These are phyloP conservation scores for Pleurotus sapidus DNA, from an alignment of 768 basidiomycete species.

Conservation along the genomic window DNA sequence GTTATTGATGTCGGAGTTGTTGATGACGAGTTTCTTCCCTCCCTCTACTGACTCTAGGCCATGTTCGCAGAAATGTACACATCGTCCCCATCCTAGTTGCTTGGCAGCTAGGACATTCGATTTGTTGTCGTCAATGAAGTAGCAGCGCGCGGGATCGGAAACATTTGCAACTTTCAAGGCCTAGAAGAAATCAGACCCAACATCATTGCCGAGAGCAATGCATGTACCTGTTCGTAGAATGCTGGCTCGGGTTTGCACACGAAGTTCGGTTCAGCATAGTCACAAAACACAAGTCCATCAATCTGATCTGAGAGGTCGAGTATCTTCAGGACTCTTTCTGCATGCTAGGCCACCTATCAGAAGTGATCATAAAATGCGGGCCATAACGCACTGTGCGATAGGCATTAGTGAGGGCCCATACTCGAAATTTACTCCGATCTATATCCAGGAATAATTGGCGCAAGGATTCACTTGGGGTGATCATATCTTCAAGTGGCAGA, in stretches of 20 bases:
- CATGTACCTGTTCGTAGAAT: constrained; percentile 59
- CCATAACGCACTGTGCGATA: constrained; percentile 56
- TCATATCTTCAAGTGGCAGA: constrained; percentile 78
- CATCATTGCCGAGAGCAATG: not conserved
- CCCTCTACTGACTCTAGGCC: constrained; percentile 64
- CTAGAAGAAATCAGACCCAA: constrained; percentile 28
- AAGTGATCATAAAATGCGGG: constrained; percentile 9
- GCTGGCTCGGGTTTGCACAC: constrained; percentile 79
- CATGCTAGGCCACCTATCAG: constrained; percentile 52
- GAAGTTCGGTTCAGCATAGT: constrained; percentile 67
- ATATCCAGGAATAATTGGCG: constrained; percentile 76
- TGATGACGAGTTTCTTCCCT: constrained; percentile 49
- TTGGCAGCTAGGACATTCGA: constrained; percentile 67
- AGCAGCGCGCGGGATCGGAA: constrained; percentile 65
- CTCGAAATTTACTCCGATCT: constrained; percentile 69
- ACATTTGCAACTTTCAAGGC: constrained; percentile 63
- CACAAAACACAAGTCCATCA: constrained; percentile 76
- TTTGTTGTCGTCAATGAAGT: constrained; percentile 79
- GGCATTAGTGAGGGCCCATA: constrained; percentile 88
- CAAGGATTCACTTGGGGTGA: constrained; percentile 58
- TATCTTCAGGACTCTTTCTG: constrained; percentile 73
- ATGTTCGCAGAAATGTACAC: constrained; percentile 75
- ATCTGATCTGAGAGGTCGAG: constrained; percentile 70
- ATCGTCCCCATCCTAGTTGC: constrained; percentile 65
- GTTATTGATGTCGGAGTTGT: constrained; percentile 29